Evolutionary conservation across 441 rosid species (phyloP), one percentile per base, ranked within the genome.

Genomic region (Corymbia citriodora): DNA sequence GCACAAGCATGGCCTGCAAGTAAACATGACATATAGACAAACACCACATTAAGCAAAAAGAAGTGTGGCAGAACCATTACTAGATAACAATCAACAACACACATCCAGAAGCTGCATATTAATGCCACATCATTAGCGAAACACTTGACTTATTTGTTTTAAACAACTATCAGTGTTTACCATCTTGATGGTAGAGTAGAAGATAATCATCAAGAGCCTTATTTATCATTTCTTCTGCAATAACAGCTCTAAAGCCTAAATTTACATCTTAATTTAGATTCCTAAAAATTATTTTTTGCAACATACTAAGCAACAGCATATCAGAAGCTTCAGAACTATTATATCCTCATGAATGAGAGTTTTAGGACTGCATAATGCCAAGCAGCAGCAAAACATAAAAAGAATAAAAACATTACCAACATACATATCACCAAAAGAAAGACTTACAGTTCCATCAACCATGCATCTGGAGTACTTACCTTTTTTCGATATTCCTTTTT

Each of bases 1-100:
- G 99, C 88, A 98, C 99, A 93, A 97, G 95, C 99, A 96, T 97
- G 90, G 99, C 99, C 99, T 98, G 91, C 91, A 94, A 50, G 94
- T 53, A 65, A 89, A 59, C 87, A 53, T 90, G 89, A 45, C 82
- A 88, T 55, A 90, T 53, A 19, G 87, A 65, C 17, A 55, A 68
- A 57, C 21, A 87, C 23, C 23, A 55, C 83, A 19, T 83, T 89
- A 88, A 70, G 52, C 57, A 79, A 79, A 79, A 79, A 79, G 85
- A 79, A 45, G 85, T 45, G 23, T 23, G 85, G 52, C 18, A 45
- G 85, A 48, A 79, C 85, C 50, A 3, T 40, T 74, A 74, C 85
- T 74, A 74, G 29, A 23, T 23, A 48, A 40, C 45, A 79, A 79
- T 79, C 85, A 79, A 79, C 10, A 23, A 45, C 18, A 45, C 29